Conservation (phyloP, 2,329 filamentous ascomycete genomes). For the Trichoderma sp. region DNA sequence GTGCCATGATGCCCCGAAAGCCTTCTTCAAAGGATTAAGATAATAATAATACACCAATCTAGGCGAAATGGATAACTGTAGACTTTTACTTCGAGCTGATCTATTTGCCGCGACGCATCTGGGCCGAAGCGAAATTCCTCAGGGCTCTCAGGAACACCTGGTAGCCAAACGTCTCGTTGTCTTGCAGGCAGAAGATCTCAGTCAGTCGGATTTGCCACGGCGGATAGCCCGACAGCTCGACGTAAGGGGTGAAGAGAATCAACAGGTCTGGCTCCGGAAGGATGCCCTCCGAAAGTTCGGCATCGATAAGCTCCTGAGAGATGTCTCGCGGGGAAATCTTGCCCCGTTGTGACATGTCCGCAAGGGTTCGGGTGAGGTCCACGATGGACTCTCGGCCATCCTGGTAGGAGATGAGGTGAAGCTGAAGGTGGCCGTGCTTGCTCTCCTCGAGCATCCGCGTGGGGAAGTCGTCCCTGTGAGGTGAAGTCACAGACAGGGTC, state of each 20-base stretch:
- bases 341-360: constrained; percentile 89
- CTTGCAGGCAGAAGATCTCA: constrained; percentile 81
- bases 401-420: constrained; percentile 82
- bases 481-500: constrained; percentile 60
- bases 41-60: constrained; percentile 12
- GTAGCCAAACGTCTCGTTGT: constrained; percentile 85
- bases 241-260: constrained; percentile 79
- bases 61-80: constrained; percentile 27
- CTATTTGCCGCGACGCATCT: constrained; percentile 80
- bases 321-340: constrained; percentile 84
- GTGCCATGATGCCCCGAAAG: constrained; percentile 53
- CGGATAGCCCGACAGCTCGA: constrained; percentile 87
- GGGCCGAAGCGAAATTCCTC: constrained; percentile 80
- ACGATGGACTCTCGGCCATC: constrained; percentile 94
- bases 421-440: constrained; percentile 49
- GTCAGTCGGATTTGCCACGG: constrained; percentile 95
- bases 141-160: constrained; percentile 88
- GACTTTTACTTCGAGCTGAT: not conserved
- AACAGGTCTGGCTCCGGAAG: constrained; percentile 90
- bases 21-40: constrained; percentile 29
- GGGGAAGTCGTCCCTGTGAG: constrained; percentile 46
- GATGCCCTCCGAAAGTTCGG: constrained; percentile 76
- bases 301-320: constrained; percentile 81
- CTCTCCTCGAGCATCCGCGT: constrained; percentile 35
- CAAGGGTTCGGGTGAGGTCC: constrained; percentile 89